Base-by-base conservation (phyloP, 169 alveolate genomes). In the Plasmodium yoelii region DNA sequence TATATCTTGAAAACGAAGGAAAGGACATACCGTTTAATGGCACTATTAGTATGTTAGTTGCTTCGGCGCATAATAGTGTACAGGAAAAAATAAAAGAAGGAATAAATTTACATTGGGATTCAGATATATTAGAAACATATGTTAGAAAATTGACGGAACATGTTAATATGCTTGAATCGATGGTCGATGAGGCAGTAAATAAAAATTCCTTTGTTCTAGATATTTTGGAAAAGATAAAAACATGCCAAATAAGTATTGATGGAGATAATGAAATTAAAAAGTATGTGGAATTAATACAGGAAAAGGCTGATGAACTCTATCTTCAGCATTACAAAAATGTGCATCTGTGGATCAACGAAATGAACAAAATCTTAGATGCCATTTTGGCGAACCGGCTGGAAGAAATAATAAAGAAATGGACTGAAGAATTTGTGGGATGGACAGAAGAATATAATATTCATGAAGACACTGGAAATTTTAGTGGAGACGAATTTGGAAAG, bases 291-390 rank as follows among this genome's bases (percentile, higher is more conserved):
- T 67, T 93, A 44, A 94, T 97, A 56, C 96, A 97, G 87, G 95
- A 73, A 60, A 82, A 84, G 59, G 93, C 93, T 51, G 95, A 92
- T 42, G 95, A 96, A 46, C 91, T 97, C 19, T 92, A 77, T 26
- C 91, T 95, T 56, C 94, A 94, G 72, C 96, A 93, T 73, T 95
- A 88, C 61, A 94, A 97, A 46, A 96, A 96, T 87, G 87, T 96
- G 4, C 94, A 94, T 60, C 73, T 93, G 22, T 97, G 98, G 98
- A 97, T 96, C n/a, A 93, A 94, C 15, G 97, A 94, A 64, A 72
- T 96, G 2, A 97, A 96, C 73, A 44, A 56, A 24, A 92, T 94
- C 87, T 93, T 97, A 88, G 97, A 95, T 88, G 77, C 60, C 12
- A 96, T 95, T 24, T 87, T 97, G 56, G 68, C 93, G 18, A 88